Evolutionary conservation across 2,329 filamentous ascomycete genomes (phyloP).

Genomic region (Penicillium sp.): DNA sequence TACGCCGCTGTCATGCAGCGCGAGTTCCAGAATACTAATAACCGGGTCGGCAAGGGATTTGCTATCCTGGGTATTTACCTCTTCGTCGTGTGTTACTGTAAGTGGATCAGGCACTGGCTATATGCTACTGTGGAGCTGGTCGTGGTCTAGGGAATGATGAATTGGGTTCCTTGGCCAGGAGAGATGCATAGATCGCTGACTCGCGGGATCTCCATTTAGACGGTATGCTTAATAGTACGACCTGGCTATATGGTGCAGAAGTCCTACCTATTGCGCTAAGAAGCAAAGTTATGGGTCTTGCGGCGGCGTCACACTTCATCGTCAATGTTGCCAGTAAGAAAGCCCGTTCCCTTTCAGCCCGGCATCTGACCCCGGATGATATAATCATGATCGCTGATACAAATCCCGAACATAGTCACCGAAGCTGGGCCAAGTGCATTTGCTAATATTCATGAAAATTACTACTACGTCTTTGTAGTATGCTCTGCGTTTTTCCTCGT

Average conservation of each 20-base stretch:
- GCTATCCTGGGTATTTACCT: slow-evolving; percentile 63
- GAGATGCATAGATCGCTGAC: slow-evolving; percentile 6
- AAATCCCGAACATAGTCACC: slow-evolving; percentile 43
- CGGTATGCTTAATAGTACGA: slow-evolving; percentile 58
- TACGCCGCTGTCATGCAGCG: slow-evolving; percentile 64
- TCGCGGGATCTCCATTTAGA: slow-evolving; percentile 36
- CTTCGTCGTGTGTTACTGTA: slow-evolving; percentile 60
- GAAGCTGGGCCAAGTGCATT: slow-evolving; percentile 61
- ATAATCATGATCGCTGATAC: not conserved
- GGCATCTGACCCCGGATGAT: not conserved
- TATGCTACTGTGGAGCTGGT: not conserved
- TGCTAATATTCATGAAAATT: slow-evolving; percentile 61
- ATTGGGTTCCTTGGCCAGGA: not conserved
- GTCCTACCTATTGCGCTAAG: slow-evolving; percentile 57
- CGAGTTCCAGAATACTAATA: slow-evolving; percentile 59
- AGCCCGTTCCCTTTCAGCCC: not conserved
- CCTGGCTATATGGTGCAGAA: slow-evolving; percentile 61
- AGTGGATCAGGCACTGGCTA: slow-evolving; percentile 20
- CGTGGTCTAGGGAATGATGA: not conserved
- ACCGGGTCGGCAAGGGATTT: slow-evolving; percentile 61
- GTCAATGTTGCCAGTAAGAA: slow-evolving; percentile 56
- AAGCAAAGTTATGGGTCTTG: slow-evolving; percentile 60
- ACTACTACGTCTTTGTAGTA: slow-evolving; percentile 63
- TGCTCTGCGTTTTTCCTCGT: slow-evolving; percentile 57
- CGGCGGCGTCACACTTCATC: slow-evolving; percentile 58